phyloP scores from a whole-genome alignment of 2,329 filamentous ascomycete species.

The Penicillium psychrosexuale region DNA sequence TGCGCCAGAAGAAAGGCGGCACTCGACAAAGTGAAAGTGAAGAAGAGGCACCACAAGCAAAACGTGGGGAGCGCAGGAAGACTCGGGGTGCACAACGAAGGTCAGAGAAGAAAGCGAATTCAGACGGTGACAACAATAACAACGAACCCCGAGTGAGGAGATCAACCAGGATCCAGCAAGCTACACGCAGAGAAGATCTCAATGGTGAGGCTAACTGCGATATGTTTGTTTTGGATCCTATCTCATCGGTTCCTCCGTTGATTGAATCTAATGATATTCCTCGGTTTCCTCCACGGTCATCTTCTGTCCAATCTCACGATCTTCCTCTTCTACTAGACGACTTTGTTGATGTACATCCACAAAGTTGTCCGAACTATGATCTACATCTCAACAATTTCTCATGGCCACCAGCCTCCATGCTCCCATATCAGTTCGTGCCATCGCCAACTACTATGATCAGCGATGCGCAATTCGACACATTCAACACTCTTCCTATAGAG shows the following conservation, averaged over 20 bases:
- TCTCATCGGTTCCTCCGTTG: not conserved
- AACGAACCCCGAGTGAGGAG: not conserved
- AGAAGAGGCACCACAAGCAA: constrained; percentile 10
- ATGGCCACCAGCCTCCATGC: constrained; percentile 15
- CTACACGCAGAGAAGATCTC: not conserved
- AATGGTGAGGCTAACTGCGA: not conserved
- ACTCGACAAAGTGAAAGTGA: constrained; percentile 19
- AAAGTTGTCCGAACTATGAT: constrained; percentile 9
- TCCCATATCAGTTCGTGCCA: constrained; percentile 16
- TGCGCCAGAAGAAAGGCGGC: constrained; percentile 35
- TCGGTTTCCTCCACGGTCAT: not conserved
- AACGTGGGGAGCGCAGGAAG: constrained; percentile 17
- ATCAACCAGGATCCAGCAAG: not conserved
- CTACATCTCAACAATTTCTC: constrained; percentile 12
- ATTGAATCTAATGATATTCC: not conserved
- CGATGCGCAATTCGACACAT: constrained; percentile 39
- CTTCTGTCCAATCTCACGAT: not conserved
- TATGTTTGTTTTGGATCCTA: not conserved
- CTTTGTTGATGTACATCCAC: not conserved
- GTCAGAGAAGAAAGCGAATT: not conserved
- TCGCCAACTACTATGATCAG: constrained; percentile 35
- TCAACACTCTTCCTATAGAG: constrained; percentile 36
- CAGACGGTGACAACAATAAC: not conserved
- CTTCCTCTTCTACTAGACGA: not conserved
- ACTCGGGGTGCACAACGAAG: constrained; percentile 4